A percentile compares a stretch with the other conserved stretches of the same genome.
Evolutionary conservation across 108 stramenopile genomes (phyloP).

Genomic region (Fistulifera pelliculosa): DNA sequence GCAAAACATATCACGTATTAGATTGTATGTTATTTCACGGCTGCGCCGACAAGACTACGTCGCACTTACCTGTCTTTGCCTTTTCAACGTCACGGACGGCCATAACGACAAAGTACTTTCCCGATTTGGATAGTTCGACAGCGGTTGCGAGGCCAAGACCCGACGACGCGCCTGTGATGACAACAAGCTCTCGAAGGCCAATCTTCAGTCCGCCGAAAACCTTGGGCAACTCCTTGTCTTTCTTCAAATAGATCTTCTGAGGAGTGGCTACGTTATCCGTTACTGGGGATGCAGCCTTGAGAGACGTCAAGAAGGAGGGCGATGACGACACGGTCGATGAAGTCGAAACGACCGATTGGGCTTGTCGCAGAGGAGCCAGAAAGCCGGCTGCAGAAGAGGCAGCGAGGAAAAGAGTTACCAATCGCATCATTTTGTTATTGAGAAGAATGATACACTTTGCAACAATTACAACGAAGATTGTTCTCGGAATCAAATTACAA

Average conservation of each 20-base stretch:
- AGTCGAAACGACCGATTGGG: no score
- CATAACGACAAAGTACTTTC: slow-evolving; percentile 89
- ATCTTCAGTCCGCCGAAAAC: slow-evolving; percentile 80
- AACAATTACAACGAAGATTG: background rate
- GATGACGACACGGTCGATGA: background rate
- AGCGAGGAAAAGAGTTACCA: slow-evolving; percentile 3
- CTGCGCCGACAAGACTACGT: no score
- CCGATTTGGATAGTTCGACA: slow-evolving; percentile 70
- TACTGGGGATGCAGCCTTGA: no score
- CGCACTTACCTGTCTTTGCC: slow-evolving; percentile 69
- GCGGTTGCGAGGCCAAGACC: slow-evolving; percentile 83
- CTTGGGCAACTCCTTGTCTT: slow-evolving; percentile 68
- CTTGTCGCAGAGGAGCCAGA: background rate
- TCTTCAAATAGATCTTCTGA: slow-evolving; percentile 56
- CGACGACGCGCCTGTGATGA: slow-evolving; percentile 86
- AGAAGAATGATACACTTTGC: background rate
- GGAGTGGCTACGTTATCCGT: slow-evolving; percentile 28
- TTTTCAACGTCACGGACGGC: slow-evolving; percentile 87
- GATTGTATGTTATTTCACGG: no score
- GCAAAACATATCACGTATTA: no score
- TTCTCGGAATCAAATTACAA: slow-evolving; percentile 12
- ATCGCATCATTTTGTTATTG: slow-evolving; percentile 10
- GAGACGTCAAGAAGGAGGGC: background rate
- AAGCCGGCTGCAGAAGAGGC: slow-evolving; percentile 1
- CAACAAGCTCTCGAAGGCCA: slow-evolving; percentile 71